These are phyloP conservation scores for Capsella bursapastoris DNA, from an alignment of 345 rosid genomes.

Conservation along the genomic window DNA sequence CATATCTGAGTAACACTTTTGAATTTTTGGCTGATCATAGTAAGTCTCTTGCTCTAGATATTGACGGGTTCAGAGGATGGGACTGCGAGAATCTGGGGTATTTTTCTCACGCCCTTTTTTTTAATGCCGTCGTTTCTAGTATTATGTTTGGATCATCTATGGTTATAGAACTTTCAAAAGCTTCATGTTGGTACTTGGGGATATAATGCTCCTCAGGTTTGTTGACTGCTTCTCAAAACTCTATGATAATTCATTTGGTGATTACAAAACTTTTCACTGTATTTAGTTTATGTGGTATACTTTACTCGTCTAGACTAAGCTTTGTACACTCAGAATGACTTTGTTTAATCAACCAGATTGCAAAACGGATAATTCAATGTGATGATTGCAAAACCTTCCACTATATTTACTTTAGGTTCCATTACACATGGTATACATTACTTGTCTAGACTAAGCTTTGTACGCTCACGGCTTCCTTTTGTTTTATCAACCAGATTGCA, in stretches of 20 bases:
- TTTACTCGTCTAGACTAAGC: background rate
- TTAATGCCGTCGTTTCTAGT: background rate
- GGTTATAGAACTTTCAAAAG: background rate
- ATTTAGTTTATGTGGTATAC: no score
- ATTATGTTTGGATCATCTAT: conserved; percentile 11
- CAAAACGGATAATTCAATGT: conserved; percentile 53
- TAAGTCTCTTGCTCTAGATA: conserved; percentile 56
- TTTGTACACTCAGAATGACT: conserved; percentile 17
- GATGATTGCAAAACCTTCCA: conserved; percentile 4
- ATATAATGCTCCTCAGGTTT: conserved; percentile 6
- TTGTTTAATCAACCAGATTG: conserved; percentile 65
- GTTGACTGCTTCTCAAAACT: conserved; percentile 14
- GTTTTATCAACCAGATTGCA: conserved; percentile 71
- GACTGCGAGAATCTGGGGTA: conserved; percentile 97
- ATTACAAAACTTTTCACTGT: no score
- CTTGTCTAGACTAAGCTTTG: conserved; percentile 3
- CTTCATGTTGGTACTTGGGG: conserved; percentile 22
- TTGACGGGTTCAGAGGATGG: conserved; percentile 99
- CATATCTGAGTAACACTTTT: conserved; percentile 7
- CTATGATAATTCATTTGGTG: background rate
- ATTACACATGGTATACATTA: background rate
- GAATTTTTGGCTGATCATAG: conserved; percentile 8
- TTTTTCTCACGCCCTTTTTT: background rate
- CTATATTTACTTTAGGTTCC: conserved; percentile 9
- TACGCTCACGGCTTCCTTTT: conserved; percentile 20